These are phyloP conservation scores for Globisporangium spiculum DNA, from an alignment of 352 stramenopile genomes.

Conservation along the genomic window DNA sequence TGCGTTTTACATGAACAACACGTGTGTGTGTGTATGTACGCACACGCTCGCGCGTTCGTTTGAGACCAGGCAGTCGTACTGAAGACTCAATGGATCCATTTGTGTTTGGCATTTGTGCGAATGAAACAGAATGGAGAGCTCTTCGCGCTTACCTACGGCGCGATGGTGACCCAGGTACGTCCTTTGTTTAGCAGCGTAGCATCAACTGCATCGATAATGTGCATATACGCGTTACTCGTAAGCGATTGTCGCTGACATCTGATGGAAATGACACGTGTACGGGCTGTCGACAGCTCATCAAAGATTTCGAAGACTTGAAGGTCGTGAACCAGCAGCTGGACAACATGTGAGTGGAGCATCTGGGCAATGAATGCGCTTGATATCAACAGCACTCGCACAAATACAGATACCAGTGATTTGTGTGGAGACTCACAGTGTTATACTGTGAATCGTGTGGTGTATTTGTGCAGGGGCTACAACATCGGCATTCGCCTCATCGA, in stretches of 20 bases:
- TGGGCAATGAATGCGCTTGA: not conserved
- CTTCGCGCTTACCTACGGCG: slow-evolving; percentile 97
- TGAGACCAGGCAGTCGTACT: too few species aligned
- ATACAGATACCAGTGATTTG: too few species aligned
- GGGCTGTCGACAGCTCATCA: slow-evolving; percentile 75
- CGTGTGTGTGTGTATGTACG: too few species aligned
- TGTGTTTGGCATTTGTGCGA: not conserved
- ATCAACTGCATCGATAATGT: slow-evolving; percentile 41
- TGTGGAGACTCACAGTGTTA: too few species aligned
- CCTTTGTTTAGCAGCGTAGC: too few species aligned
- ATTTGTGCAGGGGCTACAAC: slow-evolving; percentile 87
- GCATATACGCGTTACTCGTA: too few species aligned
- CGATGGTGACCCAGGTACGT: slow-evolving; percentile 91
- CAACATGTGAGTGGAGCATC: slow-evolving; percentile 70
- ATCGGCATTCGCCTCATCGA: slow-evolving; percentile 97
- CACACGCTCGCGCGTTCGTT: too few species aligned
- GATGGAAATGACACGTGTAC: not conserved
- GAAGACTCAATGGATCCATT: not conserved
- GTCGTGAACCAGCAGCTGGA: slow-evolving; percentile 96
- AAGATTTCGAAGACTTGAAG: slow-evolving; percentile 95
- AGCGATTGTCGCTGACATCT: not conserved
- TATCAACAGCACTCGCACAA: too few species aligned
- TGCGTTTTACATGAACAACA: slow-evolving; percentile 18
- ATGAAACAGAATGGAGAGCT: slow-evolving; percentile 92
- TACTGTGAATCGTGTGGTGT: too few species aligned